Conservation (phyloP, 345 rosid genomes). For the Alliaria petiolata region DNA sequence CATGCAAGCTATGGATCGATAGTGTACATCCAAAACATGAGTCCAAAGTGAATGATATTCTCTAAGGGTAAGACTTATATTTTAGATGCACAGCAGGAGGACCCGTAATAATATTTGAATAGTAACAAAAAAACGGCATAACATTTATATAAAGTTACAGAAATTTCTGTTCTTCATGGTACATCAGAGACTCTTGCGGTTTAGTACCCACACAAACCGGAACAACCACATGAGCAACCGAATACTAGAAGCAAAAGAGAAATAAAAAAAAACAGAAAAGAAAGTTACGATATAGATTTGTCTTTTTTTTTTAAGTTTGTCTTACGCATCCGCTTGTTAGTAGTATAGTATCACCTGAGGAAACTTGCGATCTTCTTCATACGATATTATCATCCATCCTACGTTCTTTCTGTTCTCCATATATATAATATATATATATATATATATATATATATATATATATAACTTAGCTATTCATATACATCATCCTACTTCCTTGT, state of each 20-base stretch:
- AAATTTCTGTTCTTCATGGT: neutral
- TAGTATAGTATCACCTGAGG: conserved; percentile 35
- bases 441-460: no score
- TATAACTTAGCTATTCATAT: conserved; percentile 44
- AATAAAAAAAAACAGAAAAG: neutral
- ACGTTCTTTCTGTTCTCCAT: conserved; percentile 27
- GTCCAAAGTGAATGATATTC: neutral
- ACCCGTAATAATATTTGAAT: neutral
- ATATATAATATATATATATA: conserved; percentile 15
- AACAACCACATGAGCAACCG: conserved; percentile 27
- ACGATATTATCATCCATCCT: conserved; percentile 22
- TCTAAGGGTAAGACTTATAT: no score
- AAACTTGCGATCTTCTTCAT: conserved; percentile 31
- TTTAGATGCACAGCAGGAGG: no score
- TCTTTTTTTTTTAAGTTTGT: neutral
- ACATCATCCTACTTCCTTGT: conserved; percentile 49
- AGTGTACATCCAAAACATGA: no score
- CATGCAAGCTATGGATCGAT: no score
- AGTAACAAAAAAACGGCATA: neutral
- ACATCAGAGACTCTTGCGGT: conserved; percentile 17
- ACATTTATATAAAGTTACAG: conserved; percentile 1
- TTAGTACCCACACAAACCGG: conserved; percentile 7
- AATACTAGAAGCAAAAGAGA: conserved; percentile 1
- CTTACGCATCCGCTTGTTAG: conserved; percentile 28
- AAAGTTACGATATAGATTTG: neutral